phyloP scores from a whole-genome alignment of 345 rosid genomes.

The Melaleuca alternifolia region DNA sequence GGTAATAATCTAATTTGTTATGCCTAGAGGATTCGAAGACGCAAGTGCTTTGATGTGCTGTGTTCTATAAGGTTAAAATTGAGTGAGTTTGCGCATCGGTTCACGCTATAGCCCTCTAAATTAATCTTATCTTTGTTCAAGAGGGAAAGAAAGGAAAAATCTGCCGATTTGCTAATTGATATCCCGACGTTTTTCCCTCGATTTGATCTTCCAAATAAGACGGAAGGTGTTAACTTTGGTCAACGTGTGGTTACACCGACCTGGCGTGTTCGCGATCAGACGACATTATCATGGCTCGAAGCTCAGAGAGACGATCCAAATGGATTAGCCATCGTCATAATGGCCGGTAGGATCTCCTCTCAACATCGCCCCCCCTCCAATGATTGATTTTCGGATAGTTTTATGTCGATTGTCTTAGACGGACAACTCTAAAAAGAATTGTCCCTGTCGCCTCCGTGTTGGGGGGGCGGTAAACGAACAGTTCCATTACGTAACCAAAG shows the following conservation, averaged over 20 bases:
- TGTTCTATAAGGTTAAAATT: neutral
- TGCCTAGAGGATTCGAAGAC: neutral
- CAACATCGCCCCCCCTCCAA: neutral
- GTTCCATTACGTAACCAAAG: neutral
- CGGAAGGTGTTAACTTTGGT: neutral
- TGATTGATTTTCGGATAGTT: neutral
- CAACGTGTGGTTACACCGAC: neutral
- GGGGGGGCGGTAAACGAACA: neutral
- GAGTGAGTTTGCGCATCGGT: accelerated
- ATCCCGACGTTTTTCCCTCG: neutral
- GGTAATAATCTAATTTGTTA: neutral
- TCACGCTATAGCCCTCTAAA: accelerated
- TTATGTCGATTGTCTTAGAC: neutral
- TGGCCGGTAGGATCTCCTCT: neutral
- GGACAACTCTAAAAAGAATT: neutral
- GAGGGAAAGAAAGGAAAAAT: neutral
- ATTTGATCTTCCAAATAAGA: neutral
- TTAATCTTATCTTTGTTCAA: neutral
- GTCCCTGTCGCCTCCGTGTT: neutral
- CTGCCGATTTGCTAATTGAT: neutral
- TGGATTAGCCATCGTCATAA: neutral
- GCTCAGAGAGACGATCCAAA: neutral
- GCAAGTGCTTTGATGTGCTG: accelerated
- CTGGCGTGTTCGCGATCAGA: neutral
- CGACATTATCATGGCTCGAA: neutral